A percentile compares a stretch with the other conserved stretches of the same genome.
Conservation (phyloP, 2,329 filamentous ascomycete species). For the Gliomastix tumulicola region DNA sequence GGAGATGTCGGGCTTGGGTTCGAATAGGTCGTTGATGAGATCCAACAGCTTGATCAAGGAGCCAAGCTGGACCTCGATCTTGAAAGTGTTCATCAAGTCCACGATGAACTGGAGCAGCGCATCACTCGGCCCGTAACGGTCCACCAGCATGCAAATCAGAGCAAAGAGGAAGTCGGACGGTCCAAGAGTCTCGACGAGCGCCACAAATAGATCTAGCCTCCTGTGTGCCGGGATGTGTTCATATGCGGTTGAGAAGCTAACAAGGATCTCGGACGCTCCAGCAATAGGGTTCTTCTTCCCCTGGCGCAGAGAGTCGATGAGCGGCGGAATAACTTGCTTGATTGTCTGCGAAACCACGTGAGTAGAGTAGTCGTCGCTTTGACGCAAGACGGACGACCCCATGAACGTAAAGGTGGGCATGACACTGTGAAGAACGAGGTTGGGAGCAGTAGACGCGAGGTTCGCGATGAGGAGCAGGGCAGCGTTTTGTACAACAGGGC, state of each 20-base stretch:
- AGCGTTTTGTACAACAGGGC: slow-evolving; percentile 87
- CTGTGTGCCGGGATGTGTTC: slow-evolving; percentile 91
- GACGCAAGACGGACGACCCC: slow-evolving; percentile 82
- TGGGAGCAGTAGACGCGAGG: slow-evolving; percentile 80
- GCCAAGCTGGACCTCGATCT: slow-evolving; percentile 68
- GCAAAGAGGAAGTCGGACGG: slow-evolving; percentile 83
- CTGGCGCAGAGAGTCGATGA: slow-evolving; percentile 78
- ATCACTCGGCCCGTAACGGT: slow-evolving; percentile 75
- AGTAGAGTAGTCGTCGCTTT: slow-evolving; percentile 94
- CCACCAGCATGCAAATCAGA: slow-evolving; percentile 81
- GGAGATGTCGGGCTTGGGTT: slow-evolving; percentile 67
- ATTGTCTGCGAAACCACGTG: slow-evolving; percentile 95
- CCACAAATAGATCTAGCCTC: slow-evolving; percentile 73
- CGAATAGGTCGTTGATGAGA: slow-evolving; percentile 68
- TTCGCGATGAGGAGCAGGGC: slow-evolving; percentile 83
- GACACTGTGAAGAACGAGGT: slow-evolving; percentile 88
- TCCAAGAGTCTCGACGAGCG: slow-evolving; percentile 78
- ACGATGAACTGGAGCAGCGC: slow-evolving; percentile 68
- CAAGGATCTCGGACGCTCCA: slow-evolving; percentile 81
- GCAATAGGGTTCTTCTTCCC: slow-evolving; percentile 72
- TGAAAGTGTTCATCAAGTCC: slow-evolving; percentile 67
- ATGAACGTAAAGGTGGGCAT: slow-evolving; percentile 99
- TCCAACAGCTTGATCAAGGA: slow-evolving; percentile 72
- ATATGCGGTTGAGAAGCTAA: slow-evolving; percentile 93
- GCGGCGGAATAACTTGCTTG: slow-evolving; percentile 83